Percentiles rank a stretch among this genome's conserved stretches.
phyloP scores from a whole-genome alignment of 352 stramenopile genomes.

The Plasmopara muralis region DNA sequence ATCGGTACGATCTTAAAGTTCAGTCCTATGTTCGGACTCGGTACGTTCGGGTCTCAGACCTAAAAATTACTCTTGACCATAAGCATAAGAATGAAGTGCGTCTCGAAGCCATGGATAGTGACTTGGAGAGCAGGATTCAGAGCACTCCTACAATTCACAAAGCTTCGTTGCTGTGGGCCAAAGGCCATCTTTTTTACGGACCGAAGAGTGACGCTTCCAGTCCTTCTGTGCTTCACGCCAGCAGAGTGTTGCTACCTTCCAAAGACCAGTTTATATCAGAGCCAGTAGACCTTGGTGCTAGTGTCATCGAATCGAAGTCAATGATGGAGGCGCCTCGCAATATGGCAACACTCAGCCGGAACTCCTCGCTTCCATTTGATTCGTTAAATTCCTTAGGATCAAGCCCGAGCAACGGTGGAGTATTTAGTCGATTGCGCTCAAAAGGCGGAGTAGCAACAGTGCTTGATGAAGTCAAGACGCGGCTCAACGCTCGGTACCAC shows the following conservation, averaged over 20 bases:
- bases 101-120: conserved; percentile 27
- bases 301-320: conserved; percentile 47
- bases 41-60: conserved; percentile 53
- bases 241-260: conserved; percentile 24
- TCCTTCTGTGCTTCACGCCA: conserved; percentile 49
- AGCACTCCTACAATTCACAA: conserved; percentile 1
- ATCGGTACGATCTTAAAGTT: conserved; percentile 59
- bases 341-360: conserved; percentile 7
- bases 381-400: conserved; percentile 13
- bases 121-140: conserved; percentile 9
- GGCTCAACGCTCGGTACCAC: conserved; percentile 40
- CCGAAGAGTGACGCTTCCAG: conserved; percentile 55
- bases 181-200: conserved; percentile 60
- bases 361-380: conserved; percentile 19
- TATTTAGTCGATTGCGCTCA: conserved; percentile 44
- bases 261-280: conserved; percentile 55
- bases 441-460: conserved; percentile 43
- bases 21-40: conserved; percentile 53
- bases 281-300: conserved; percentile 52
- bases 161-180: conserved; percentile 37
- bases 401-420: conserved; percentile 21
- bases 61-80: conserved; percentile 61
- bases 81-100: conserved; percentile 57
- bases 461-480: conserved; percentile 55
- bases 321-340: conserved; percentile 33